Evolutionary conservation across 768 basidiomycete genomes (phyloP).

Genomic region (Tylopilus felleus): DNA sequence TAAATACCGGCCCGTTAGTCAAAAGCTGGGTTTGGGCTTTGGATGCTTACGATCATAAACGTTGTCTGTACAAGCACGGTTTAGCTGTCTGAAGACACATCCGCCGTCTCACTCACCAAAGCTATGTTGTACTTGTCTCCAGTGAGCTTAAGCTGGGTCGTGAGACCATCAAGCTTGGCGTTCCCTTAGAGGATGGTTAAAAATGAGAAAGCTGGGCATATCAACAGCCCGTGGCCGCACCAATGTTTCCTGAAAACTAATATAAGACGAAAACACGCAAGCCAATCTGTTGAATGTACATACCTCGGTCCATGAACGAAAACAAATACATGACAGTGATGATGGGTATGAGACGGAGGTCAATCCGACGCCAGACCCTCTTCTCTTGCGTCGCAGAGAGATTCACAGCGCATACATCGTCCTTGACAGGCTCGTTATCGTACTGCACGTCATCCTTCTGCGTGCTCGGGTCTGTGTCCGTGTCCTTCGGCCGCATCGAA

Average conservation of each 20-base stretch:
- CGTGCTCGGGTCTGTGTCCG: neutral
- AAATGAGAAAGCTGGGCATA: neutral
- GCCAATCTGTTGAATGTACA: neutral
- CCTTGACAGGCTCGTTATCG: neutral
- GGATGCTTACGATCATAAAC: neutral
- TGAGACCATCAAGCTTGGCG: slow-evolving; percentile 3
- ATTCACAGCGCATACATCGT: neutral
- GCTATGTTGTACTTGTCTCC: slow-evolving; percentile 2
- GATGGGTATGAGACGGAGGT: slow-evolving; percentile 4
- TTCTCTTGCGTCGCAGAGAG: neutral
- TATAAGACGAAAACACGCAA: neutral
- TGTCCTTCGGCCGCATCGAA: neutral
- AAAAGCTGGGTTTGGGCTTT: neutral
- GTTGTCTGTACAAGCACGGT: neutral
- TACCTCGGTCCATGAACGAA: slow-evolving; percentile 4
- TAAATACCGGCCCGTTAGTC: neutral
- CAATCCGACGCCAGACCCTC: neutral
- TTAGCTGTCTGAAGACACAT: neutral
- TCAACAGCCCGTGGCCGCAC: neutral
- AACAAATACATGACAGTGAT: slow-evolving; percentile 2
- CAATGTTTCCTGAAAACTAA: neutral
- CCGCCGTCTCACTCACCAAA: neutral
- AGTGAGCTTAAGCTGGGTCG: neutral
- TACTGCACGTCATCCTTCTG: neutral
- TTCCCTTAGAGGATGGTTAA: neutral